Evolutionary conservation across 768 basidiomycete genomes (phyloP), one percentile per base, ranked within the genome.

Genomic region (Amanita rimosa): DNA sequence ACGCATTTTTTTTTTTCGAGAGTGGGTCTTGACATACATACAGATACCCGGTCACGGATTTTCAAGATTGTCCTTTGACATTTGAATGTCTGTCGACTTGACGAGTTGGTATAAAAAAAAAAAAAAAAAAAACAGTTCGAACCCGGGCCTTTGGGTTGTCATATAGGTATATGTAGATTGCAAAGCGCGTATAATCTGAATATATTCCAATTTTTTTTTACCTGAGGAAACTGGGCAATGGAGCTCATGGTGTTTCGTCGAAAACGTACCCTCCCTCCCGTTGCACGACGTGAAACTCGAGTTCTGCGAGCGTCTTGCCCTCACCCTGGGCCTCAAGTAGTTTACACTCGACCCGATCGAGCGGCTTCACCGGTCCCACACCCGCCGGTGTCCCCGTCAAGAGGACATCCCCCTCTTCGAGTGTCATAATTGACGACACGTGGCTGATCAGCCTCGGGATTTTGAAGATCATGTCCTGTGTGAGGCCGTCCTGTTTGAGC

Each of bases 381-480:
- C 95, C 95, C 0, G 84, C 76, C 1, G 95, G 95, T 1, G 95
- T 98, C 4, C 92, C 90, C 0, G 92, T 95, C 29, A 96, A 70
- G 51, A 96, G 68, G n/a, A 95, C 67, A 55, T 96, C 93, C 10
- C 90, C 90, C 64, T 93, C 90, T 88, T 96, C 92, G n/a, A 99
- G 74, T 0, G 85, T 83, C 93, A 98, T 96, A 64, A 99, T 94
- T 3, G 90, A 87, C 2, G 93, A 95, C 48, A 95, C 75, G 59
- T 95, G 93, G 54, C 86, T 79, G 54, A 98, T 85, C 44, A 98
- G 73, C 17, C 78, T 73, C 1, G 93, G 91, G 33, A 98, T 92
- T 26, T 73, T 75, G 71, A 94, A 95, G 38, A 96, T 85, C 93
- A 97, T 96, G 62, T 94, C 85, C 11, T 69, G 64, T 4, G 94